A percentile compares a stretch with the other conserved stretches of the same genome.
Evolutionary conservation across 2,329 filamentous ascomycete genomes (phyloP).

Genomic region (Bisporella sp.): DNA sequence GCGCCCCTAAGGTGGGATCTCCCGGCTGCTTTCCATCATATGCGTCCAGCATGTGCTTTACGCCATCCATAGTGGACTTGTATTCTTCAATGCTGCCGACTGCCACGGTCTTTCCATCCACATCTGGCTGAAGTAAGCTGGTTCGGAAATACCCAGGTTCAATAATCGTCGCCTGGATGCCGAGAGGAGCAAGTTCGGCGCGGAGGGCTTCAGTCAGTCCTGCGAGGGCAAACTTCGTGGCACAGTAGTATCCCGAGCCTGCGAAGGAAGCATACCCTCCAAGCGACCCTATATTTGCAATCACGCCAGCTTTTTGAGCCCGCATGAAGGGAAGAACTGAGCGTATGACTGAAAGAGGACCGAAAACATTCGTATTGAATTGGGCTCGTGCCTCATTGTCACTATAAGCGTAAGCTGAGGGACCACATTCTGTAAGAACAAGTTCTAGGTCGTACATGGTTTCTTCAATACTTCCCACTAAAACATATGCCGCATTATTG

Average conservation of each 20-base stretch:
- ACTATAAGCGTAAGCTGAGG: neutral
- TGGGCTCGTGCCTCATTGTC: conserved; percentile 5
- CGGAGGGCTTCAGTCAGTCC: conserved; percentile 28
- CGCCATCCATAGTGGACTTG: too few species aligned
- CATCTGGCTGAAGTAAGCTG: neutral
- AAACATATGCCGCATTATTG: conserved; percentile 26
- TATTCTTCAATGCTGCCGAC: neutral
- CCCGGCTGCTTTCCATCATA: neutral
- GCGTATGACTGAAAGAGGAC: conserved; percentile 39
- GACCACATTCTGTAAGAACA: neutral
- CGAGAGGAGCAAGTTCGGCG: conserved; percentile 21
- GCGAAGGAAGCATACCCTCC: conserved; percentile 1
- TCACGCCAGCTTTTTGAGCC: conserved; percentile 30
- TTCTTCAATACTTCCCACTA: conserved; percentile 43
- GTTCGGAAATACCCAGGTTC: conserved; percentile 4
- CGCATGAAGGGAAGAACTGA: conserved; percentile 41
- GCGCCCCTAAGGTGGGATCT: too few species aligned
- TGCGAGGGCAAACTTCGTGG: conserved; percentile 9
- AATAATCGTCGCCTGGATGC: conserved; percentile 1
- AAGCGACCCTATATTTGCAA: conserved; percentile 7
- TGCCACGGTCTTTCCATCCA: neutral
- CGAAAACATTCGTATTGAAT: conserved; percentile 49
- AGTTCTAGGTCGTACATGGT: conserved; percentile 19
- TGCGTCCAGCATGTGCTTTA: too few species aligned
- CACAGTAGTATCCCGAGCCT: conserved; percentile 1